Evolutionary conservation across 2,329 filamentous ascomycete species (phyloP).

Genomic region (Dactylonectria macrodidyma): DNA sequence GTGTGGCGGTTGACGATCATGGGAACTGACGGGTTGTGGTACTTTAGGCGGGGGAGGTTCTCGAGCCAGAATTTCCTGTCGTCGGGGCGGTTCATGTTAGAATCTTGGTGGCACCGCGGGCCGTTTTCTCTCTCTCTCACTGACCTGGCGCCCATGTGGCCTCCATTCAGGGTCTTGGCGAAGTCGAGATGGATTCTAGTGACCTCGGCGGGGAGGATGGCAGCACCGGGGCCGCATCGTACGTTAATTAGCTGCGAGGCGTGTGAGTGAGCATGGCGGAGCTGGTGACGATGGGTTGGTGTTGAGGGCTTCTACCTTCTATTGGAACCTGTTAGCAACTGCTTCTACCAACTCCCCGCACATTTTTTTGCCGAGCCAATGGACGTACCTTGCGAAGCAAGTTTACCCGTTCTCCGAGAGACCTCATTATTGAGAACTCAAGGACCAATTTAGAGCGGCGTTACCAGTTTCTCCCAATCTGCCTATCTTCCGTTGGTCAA

Average conservation of each 20-base stretch:
- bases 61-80: conserved; percentile 89
- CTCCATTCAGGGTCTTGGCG: conserved; percentile 71
- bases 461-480: conserved; percentile 33
- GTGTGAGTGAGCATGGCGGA: conserved; percentile 44
- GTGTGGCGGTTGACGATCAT: conserved; percentile 84
- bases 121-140: conserved; percentile 35
- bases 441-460: conserved; percentile 36
- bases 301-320: conserved; percentile 60
- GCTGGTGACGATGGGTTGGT: conserved; percentile 28
- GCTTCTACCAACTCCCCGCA: conserved; percentile 1
- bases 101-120: background rate
- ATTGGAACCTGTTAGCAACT: conserved; percentile 38
- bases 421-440: conserved; percentile 53
- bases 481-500: conserved; percentile 21
- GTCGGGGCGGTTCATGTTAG: conserved; percentile 37
- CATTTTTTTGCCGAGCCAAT: conserved; percentile 2
- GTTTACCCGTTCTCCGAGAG: conserved; percentile 79
- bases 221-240: conserved; percentile 86
- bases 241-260: conserved; percentile 77
- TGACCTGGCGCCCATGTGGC: conserved; percentile 82
- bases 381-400: conserved; percentile 78
- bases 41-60: conserved; percentile 90
- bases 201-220: conserved; percentile 82
- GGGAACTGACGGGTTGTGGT: conserved; percentile 87
- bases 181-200: conserved; percentile 84